Conservation (phyloP, 2,329 filamentous ascomycete genomes). For the Aspergillus ochraceus region DNA sequence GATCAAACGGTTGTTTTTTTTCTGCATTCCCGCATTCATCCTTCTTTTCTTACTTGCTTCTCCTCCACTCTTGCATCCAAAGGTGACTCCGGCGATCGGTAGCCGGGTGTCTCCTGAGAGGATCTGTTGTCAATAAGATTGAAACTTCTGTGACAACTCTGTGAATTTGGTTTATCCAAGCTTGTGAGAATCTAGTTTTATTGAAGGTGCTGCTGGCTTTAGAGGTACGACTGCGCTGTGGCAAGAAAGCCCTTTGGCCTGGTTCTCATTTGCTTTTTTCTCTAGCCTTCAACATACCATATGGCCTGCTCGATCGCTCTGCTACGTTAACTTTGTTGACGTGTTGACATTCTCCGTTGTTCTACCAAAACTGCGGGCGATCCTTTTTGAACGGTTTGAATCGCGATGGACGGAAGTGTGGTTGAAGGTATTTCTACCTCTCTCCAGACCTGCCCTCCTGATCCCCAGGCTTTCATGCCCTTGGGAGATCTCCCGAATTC, state of each 20-base stretch:
- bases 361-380: neutral
- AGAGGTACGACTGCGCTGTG: conserved; percentile 1
- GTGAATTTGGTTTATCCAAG: neutral
- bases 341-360: neutral
- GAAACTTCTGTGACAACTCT: neutral
- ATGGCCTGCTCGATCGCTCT: neutral
- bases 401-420: conserved; percentile 26
- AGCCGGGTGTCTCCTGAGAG: neutral
- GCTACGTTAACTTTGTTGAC: neutral
- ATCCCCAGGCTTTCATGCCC: conserved; percentile 16
- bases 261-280: neutral
- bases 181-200: neutral
- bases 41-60: neutral
- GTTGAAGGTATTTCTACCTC: conserved; percentile 44
- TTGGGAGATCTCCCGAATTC: conserved; percentile 23
- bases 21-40: neutral
- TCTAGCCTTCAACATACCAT: neutral
- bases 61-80: neutral
- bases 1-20: neutral
- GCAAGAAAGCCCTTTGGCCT: neutral
- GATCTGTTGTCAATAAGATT: neutral
- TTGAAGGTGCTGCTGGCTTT: neutral
- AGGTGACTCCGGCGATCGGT: neutral
- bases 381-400: neutral
- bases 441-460: conserved; percentile 25